Conservation (phyloP, 139 green algal species). For the Ettlia oleoabundans region DNA sequence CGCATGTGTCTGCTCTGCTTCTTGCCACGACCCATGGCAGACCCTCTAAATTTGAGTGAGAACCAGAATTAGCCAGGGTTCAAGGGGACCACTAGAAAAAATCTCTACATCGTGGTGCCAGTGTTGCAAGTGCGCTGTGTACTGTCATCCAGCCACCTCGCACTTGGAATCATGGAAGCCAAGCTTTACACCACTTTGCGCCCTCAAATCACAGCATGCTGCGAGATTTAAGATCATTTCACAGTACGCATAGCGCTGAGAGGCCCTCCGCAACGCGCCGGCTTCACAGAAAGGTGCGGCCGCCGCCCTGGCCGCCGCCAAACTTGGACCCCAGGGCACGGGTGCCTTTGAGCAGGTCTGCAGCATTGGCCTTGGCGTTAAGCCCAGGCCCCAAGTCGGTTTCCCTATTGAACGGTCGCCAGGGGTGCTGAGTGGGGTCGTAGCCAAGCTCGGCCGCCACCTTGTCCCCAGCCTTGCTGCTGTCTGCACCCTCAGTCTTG, state of each 20-base stretch:
- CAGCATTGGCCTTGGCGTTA: constrained; percentile 30
- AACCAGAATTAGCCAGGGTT: too few species aligned
- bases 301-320: constrained; percentile 20
- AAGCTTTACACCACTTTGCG: too few species aligned
- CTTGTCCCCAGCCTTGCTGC: neutral
- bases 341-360: constrained; percentile 63
- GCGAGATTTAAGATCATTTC: too few species aligned
- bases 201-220: too few species aligned
- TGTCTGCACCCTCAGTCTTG: constrained; percentile 48
- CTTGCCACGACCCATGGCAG: too few species aligned
- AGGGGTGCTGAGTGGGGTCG: constrained; percentile 52
- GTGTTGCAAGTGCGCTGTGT: neutral
- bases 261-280: too few species aligned
- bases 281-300: constrained; percentile 25
- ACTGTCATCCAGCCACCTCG: too few species aligned
- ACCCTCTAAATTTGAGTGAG: too few species aligned
- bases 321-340: constrained; percentile 52
- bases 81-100: too few species aligned
- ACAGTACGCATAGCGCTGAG: too few species aligned
- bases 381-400: constrained; percentile 61
- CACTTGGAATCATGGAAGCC: too few species aligned
- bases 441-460: constrained; percentile 12
- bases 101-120: neutral
- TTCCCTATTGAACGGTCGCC: constrained; percentile 83
- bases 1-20: too few species aligned